Evolutionary conservation across 495 filamentous ascomycete genomes (phyloP), one percentile per base, ranked within the genome.

Genomic region (Talaromyces adpressus): DNA sequence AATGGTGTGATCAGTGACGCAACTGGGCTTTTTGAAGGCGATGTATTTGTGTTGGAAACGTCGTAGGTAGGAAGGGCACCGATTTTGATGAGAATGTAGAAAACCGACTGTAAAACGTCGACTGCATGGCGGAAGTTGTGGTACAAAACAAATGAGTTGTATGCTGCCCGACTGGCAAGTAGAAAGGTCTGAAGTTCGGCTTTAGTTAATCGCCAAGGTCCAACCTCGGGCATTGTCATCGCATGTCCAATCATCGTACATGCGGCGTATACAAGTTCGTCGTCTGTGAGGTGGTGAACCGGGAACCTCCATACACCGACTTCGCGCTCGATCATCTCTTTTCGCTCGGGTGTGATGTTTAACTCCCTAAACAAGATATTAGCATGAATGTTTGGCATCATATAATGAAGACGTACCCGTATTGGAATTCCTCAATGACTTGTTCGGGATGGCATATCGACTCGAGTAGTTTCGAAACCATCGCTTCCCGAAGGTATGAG

Each of bases 71-170:
- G 90, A 54, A 97, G 75, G 6, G 86, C 84, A 47, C 90, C 89
- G 52, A 97, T 87, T 52, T 85, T 84, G 59, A 97, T 79, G n/a
- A 98, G 81, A 69, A 97, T 96, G 75, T 88, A 87, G 73, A 97
- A 98, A 45, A 90, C 82, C 3, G 94, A 95, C 75, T 98, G 94
- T 68, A 97, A 81, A 45, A 98, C 94, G 78, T 98, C 94, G 59
- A 94, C 86, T 6, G 95, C 94, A 73, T 98, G 94, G 57, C 94
- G 91, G 74, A 97, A 98, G 72, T 98, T 98, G 77, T 98, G 94
- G 70, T 98, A 98, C n/a, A 93, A 90, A 41, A 98, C 91, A 72
- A 96, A 96, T 57, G 84, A 86, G 70, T 97, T 97, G 76, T 98
- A 98, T 16, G 95, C 89, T 54, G 86, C 85, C 58, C 91, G 87